Evolutionary conservation across 140 eudicot genomes (phyloP).

Genomic region (Ambrosia hybrid): DNA sequence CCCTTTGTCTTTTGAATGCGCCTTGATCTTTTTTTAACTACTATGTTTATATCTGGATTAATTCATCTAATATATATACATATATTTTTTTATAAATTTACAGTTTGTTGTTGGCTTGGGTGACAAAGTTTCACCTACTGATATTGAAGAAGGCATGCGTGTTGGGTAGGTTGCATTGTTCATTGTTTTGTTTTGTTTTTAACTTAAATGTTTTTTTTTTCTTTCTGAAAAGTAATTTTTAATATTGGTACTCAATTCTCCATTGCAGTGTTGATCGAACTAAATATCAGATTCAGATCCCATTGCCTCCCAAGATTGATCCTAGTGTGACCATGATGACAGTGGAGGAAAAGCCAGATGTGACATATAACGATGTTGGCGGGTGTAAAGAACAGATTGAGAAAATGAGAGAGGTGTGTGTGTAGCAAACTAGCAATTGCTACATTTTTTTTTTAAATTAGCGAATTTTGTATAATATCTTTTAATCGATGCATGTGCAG

Average conservation of each 20-base stretch:
- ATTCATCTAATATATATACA: slow-evolving; percentile 7
- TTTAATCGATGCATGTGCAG: slow-evolving; percentile 31
- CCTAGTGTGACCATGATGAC: slow-evolving; percentile 99
- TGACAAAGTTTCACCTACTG: slow-evolving; percentile 98
- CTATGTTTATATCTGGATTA: not conserved
- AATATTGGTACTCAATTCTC: slow-evolving; percentile 17
- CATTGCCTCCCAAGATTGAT: slow-evolving; percentile 97
- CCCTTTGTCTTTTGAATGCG: too few species aligned
- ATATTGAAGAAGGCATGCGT: slow-evolving; percentile 99
- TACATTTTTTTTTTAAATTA: too few species aligned
- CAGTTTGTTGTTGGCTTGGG: slow-evolving; percentile 99
- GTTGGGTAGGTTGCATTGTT: slow-evolving; percentile 66
- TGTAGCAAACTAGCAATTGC: not conserved
- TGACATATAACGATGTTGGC: slow-evolving; percentile 96
- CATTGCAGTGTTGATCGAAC: slow-evolving; percentile 84
- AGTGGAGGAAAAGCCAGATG: slow-evolving; percentile 98
- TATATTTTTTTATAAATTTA: slow-evolving; percentile 9
- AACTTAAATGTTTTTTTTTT: not conserved
- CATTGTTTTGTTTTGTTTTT: not conserved
- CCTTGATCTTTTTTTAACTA: too few species aligned
- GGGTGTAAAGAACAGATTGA: slow-evolving; percentile 99
- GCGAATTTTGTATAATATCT: not conserved
- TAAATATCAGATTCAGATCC: slow-evolving; percentile 93
- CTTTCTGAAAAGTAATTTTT: not conserved
- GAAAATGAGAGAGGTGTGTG: slow-evolving; percentile 84